Evolutionary conservation across 163 green algal species (phyloP).

Genomic region (Scenedesmus sp.): DNA sequence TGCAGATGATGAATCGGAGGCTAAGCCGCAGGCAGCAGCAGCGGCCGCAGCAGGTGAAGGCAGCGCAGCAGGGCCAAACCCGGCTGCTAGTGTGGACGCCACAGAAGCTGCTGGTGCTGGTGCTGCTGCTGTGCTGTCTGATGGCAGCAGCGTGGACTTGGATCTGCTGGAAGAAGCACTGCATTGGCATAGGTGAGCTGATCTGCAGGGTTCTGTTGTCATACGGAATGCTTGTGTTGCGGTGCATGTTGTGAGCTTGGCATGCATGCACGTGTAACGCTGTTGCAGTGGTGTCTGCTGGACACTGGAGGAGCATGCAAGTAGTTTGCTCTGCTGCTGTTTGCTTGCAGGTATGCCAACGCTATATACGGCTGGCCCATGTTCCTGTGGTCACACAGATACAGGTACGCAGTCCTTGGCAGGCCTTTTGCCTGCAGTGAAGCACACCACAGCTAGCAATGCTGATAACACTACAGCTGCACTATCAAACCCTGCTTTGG

Average conservation of each 20-base stretch:
- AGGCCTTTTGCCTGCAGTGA: neutral
- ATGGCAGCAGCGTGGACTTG: neutral
- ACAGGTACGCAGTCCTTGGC: constrained; percentile 4
- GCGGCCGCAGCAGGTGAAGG: neutral
- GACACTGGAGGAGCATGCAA: neutral
- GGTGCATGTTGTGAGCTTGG: neutral
- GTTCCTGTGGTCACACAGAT: constrained; percentile 51
- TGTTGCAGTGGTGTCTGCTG: neutral
- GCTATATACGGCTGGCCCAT: constrained; percentile 55
- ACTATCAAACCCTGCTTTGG: no score
- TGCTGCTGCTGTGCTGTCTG: neutral
- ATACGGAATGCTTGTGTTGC: neutral
- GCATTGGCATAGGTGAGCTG: constrained; percentile 40
- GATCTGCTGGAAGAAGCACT: constrained; percentile 48
- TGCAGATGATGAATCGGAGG: neutral
- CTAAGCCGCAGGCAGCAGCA: neutral
- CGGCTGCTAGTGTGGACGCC: neutral
- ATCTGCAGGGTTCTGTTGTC: neutral
- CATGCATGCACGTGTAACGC: neutral
- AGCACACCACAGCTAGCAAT: no score
- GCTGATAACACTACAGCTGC: neutral
- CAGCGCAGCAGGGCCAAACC: neutral
- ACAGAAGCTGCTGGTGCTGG: neutral
- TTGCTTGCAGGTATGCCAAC: constrained; percentile 33
- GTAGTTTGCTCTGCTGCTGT: neutral